Evolutionary conservation across 2,329 filamentous ascomycete species (phyloP).

Genomic region (Monosporascus sp.): DNA sequence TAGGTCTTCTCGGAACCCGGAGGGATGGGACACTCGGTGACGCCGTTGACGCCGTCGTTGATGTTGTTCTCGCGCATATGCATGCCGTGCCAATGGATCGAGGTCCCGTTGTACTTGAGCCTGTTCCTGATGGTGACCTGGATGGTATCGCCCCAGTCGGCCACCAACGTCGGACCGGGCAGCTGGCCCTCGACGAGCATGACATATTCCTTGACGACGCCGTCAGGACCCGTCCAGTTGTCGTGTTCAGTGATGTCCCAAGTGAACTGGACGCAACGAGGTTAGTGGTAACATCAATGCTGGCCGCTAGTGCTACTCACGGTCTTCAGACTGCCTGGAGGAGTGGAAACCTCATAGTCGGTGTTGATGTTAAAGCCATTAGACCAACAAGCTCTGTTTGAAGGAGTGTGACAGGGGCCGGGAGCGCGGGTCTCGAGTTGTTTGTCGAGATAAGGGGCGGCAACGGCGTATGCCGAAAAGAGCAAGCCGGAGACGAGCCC

Average conservation of each 20-base stretch:
- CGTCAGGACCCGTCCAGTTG: constrained; percentile 20
- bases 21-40: constrained; percentile 30
- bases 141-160: constrained; percentile 57
- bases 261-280: constrained; percentile 28
- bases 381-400: constrained; percentile 21
- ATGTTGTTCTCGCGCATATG: constrained; percentile 31
- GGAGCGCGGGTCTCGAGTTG: constrained; percentile 5
- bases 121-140: constrained; percentile 67
- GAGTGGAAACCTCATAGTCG: constrained; percentile 19
- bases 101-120: constrained; percentile 40
- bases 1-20: constrained; percentile 17
- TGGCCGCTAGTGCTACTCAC: constrained; percentile 6
- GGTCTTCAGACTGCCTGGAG: constrained; percentile 9
- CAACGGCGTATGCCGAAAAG: neutral
- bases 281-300: constrained; percentile 13
- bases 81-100: constrained; percentile 35
- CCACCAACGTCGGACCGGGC: constrained; percentile 62
- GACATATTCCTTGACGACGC: constrained; percentile 25
- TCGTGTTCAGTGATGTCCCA: constrained; percentile 17
- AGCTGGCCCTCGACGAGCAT: constrained; percentile 62
- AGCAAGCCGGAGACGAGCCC: neutral
- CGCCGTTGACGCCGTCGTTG: constrained; percentile 32
- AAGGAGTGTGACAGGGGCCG: constrained; percentile 11
- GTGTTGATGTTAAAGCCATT: constrained; percentile 19
- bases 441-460: constrained; percentile 4